Base-by-base conservation (phyloP, 257 asterid species). In the Rehmannia glutinosa region DNA sequence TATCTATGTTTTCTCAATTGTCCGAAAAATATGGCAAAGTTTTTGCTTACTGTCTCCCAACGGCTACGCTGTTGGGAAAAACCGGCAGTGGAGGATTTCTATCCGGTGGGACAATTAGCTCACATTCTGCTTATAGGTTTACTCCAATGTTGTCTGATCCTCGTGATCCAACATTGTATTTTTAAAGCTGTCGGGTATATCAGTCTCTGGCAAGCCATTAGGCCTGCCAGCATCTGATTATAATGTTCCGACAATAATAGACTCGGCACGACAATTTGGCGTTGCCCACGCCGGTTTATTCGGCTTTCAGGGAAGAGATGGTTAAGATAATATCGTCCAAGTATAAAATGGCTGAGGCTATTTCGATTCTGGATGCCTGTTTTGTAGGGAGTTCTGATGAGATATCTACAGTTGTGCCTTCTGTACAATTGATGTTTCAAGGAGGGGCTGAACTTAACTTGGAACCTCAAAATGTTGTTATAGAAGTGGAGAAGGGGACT, bases 31-130 rank as follows among this genome's bases (percentile, higher is more conserved):
- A 84, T 27, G 86, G 85, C 2, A 78, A 54, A 17, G 73, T 60
- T 3, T 84, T 84, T 53, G 66, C 90, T 3, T 84, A 84, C 67
- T 81, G 90, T 19, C 85, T 84, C 35, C 90, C 90, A 8, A 43
- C 87, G 9, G 68, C 82, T 6, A 6, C 75, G 4, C 81, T 71
- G n/a, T 4, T 62, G 15, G 83, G 80, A 0, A 65, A 69, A 57
- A 2, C 52, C 2, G 90, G 90, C 0, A 46, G 75, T 16, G 85
- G 85, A 12, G 90, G 90, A 1, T 84, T 72, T 64, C 66, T 84
- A 10, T 76, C 90, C 8, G 54, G 81, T 0, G 90, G 90, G 32
- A 54, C n/a, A n/a, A n/a, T 47, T 6, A 20, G 47, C 49, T 65
- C 87, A 5, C 68, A 64, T 24, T 33, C 83, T 1, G 60, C 51